A percentile compares a stretch with the other conserved stretches of the same genome.
These are phyloP conservation scores for Diaporthe sp. DNA, from an alignment of 2,329 filamentous ascomycete genomes.

Conservation along the genomic window DNA sequence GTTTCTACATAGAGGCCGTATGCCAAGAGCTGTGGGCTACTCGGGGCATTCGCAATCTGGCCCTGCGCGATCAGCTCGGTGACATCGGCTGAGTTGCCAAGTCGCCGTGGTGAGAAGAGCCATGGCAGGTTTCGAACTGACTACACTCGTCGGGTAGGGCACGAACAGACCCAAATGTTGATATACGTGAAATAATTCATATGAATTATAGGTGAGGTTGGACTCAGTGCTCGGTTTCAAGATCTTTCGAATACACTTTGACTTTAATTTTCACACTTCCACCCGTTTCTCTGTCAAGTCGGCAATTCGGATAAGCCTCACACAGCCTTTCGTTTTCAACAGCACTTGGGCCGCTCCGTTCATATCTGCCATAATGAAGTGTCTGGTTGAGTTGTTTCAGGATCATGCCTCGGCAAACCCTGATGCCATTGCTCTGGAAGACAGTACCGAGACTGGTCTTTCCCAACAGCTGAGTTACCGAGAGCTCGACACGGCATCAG, in stretches of 20 bases:
- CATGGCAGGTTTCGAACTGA: not conserved
- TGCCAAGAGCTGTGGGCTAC: not conserved
- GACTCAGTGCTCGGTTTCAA: no score
- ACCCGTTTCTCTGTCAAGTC: no score
- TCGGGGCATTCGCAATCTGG: not conserved
- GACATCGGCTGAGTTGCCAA: not conserved
- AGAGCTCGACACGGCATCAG: not conserved
- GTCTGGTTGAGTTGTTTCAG: not conserved
- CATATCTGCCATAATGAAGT: not conserved
- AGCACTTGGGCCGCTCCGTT: not conserved
- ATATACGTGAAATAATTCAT: not conserved
- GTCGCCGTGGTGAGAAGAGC: not conserved
- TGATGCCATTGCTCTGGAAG: not conserved
- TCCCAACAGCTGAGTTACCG: not conserved
- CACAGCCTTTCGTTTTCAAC: not conserved
- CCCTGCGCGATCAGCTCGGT: not conserved
- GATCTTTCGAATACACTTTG: not conserved
- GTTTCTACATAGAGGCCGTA: not conserved
- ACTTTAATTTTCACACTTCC: not conserved
- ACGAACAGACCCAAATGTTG: not conserved
- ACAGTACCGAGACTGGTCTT: not conserved
- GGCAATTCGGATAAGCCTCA: not conserved
- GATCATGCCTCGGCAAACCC: not conserved
- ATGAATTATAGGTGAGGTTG: not conserved
- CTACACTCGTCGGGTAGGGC: not conserved